phyloP scores from a whole-genome alignment of 1,284 basidiomycete species.

The Hortiboletus rubellus region DNA sequence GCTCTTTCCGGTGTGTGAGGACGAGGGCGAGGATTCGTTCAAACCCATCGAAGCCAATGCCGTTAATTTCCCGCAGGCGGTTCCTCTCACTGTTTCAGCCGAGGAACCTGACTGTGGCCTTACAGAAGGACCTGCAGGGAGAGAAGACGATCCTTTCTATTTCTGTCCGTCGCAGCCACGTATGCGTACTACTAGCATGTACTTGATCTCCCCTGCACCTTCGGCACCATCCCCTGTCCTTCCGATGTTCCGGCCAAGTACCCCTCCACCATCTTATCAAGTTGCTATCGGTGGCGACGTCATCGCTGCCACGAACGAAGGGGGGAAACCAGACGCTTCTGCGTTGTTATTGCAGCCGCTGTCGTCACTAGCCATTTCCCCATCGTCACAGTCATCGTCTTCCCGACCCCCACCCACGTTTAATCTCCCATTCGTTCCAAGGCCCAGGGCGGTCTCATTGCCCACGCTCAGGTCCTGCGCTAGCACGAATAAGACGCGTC shows the following conservation, averaged over 20 bases:
- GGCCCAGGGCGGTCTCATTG: constrained; percentile 28
- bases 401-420: constrained; percentile 12
- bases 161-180: constrained; percentile 24
- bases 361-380: constrained; percentile 16
- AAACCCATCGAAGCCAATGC: constrained; percentile 11
- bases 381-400: constrained; percentile 1
- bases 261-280: constrained; percentile 30
- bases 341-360: constrained; percentile 33
- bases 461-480: constrained; percentile 10
- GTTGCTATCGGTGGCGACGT: constrained; percentile 1
- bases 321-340: constrained; percentile 21
- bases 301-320: background rate
- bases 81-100: background rate
- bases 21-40: constrained; percentile 25
- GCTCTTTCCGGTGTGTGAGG: constrained; percentile 34
- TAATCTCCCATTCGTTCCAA: constrained; percentile 17
- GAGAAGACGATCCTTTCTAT: constrained; percentile 30
- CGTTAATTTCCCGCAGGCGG: constrained; percentile 23
- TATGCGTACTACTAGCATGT: constrained; percentile 35
- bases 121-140: constrained; percentile 7
- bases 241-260: constrained; percentile 25
- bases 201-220: constrained; percentile 10
- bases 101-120: constrained; percentile 2
- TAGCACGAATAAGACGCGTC: constrained; percentile 10
- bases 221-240: constrained; percentile 8